A percentile compares a stretch with the other conserved stretches of the same genome.
These are phyloP conservation scores for Vitis labrusca DNA, from an alignment of 164 flowering plant species.

Conservation along the genomic window DNA sequence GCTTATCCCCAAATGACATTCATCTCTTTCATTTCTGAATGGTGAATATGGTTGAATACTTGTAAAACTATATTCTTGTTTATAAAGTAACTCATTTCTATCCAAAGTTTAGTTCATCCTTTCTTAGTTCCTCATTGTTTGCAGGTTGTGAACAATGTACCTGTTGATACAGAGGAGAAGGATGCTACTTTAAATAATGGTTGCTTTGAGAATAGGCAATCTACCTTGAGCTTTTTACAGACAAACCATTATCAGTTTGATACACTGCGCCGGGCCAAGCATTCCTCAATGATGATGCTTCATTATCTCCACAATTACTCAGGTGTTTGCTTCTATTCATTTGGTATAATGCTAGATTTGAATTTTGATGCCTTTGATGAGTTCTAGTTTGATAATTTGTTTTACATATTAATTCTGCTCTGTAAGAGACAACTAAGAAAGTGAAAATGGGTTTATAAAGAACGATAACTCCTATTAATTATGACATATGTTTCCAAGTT, in stretches of 20 bases:
- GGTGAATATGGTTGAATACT: neutral
- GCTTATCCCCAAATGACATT: neutral
- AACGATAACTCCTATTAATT: no score
- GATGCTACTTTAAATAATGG: constrained; percentile 28
- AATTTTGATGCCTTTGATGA: no score
- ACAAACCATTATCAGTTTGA: constrained; percentile 48
- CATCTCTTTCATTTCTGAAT: neutral
- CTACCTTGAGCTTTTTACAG: constrained; percentile 47
- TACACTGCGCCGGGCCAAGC: constrained; percentile 58
- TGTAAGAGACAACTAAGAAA: no score
- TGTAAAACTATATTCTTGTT: no score
- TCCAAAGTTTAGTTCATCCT: neutral
- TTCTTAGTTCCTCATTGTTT: neutral
- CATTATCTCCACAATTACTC: constrained; percentile 19
- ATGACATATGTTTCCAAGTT: no score
- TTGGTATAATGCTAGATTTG: no score
- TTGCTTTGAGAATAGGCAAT: constrained; percentile 34
- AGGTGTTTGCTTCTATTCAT: no score
- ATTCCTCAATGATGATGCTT: constrained; percentile 63
- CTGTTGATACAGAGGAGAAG: constrained; percentile 36
- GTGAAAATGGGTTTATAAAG: no score
- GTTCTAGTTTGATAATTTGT: no score
- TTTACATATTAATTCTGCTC: no score
- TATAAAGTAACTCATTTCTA: neutral
- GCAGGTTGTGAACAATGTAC: constrained; percentile 38